phyloP scores from a whole-genome alignment of 2,329 filamentous ascomycete genomes.

The Chaetomium strumarium region DNA sequence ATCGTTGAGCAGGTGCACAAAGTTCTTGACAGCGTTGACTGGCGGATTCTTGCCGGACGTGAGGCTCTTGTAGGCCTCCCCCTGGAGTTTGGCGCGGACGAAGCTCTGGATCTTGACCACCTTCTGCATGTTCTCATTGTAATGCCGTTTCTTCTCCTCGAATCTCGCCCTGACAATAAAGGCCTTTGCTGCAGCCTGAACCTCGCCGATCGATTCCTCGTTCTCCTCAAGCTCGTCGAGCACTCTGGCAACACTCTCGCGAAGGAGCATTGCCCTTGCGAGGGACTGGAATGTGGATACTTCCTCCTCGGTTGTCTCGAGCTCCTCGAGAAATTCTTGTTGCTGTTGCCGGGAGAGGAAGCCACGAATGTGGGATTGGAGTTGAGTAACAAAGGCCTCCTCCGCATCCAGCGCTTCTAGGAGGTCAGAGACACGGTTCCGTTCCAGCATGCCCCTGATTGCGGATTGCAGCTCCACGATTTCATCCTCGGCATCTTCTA shows the following conservation, averaged over 20 bases:
- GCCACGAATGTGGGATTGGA: conserved; percentile 66
- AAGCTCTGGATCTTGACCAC: conserved; percentile 99
- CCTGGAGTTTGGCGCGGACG: conserved; percentile 87
- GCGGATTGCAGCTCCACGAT: conserved; percentile 51
- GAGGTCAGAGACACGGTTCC: conserved; percentile 44
- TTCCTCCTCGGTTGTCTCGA: conserved; percentile 62
- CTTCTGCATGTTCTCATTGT: conserved; percentile 96
- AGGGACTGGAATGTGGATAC: conserved; percentile 69
- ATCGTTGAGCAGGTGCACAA: conserved; percentile 94
- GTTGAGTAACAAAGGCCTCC: conserved; percentile 47
- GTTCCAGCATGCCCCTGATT: conserved; percentile 56
- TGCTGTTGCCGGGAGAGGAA: conserved; percentile 57
- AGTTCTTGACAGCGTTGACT: conserved; percentile 94
- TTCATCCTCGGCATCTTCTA: conserved; percentile 41
- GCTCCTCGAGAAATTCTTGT: conserved; percentile 58
- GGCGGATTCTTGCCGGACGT: conserved; percentile 95
- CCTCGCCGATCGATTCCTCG: conserved; percentile 66
- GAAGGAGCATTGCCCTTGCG: conserved; percentile 70
- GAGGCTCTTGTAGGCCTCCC: conserved; percentile 95
- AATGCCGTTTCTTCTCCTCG: conserved; percentile 79
- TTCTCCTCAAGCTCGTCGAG: conserved; percentile 75
- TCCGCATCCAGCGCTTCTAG: conserved; percentile 53
- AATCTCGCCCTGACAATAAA: conserved; percentile 70
- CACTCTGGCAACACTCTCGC: conserved; percentile 65
- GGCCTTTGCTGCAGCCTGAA: conserved; percentile 71